A percentile compares a stretch with the other conserved stretches of the same genome.
These are phyloP conservation scores for Casuarina equisetifolia DNA, from an alignment of 306 rosid genomes.

Conservation along the genomic window DNA sequence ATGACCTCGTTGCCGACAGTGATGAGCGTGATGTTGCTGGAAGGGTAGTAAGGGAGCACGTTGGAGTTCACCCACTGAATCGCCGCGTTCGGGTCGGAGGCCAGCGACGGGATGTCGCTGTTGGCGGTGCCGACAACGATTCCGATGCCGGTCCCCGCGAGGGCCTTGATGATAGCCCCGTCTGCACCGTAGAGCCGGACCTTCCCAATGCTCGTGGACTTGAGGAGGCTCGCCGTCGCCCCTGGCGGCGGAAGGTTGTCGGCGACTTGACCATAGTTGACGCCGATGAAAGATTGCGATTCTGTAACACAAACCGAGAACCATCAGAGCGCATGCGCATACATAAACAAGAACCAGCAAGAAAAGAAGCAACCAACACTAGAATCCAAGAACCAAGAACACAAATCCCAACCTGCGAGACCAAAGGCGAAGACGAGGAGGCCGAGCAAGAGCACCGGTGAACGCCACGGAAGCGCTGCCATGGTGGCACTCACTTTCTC, in stretches of 20 bases:
- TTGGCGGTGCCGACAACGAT: constrained; percentile 60
- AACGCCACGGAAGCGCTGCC: constrained; percentile 39
- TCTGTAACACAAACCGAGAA: constrained; percentile 42
- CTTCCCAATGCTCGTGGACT: constrained; percentile 60
- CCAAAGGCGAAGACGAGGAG: constrained; percentile 32
- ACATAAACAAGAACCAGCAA: too few relatives aligned
- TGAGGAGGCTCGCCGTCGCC: constrained; percentile 51
- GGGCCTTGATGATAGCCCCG: constrained; percentile 54
- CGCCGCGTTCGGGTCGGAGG: constrained; percentile 68
- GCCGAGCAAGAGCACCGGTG: constrained; percentile 32
- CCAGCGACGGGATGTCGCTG: constrained; percentile 65
- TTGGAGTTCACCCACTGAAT: constrained; percentile 66
- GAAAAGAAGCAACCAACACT: background rate
- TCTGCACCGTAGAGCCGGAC: constrained; percentile 75
- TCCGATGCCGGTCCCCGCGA: constrained; percentile 63
- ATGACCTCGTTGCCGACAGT: constrained; percentile 88
- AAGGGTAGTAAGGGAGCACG: constrained; percentile 63
- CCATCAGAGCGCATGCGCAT: background rate
- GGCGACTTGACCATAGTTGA: constrained; percentile 79
- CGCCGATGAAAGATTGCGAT: constrained; percentile 79
- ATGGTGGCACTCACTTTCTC: constrained; percentile 27
- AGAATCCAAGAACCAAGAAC: background rate
- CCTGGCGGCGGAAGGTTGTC: constrained; percentile 70
- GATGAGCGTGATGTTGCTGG: constrained; percentile 63
- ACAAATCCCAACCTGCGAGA: constrained; percentile 42